Base-by-base conservation (phyloP, 2,329 filamentous ascomycete genomes). In the Pestalotiopsis fici region DNA sequence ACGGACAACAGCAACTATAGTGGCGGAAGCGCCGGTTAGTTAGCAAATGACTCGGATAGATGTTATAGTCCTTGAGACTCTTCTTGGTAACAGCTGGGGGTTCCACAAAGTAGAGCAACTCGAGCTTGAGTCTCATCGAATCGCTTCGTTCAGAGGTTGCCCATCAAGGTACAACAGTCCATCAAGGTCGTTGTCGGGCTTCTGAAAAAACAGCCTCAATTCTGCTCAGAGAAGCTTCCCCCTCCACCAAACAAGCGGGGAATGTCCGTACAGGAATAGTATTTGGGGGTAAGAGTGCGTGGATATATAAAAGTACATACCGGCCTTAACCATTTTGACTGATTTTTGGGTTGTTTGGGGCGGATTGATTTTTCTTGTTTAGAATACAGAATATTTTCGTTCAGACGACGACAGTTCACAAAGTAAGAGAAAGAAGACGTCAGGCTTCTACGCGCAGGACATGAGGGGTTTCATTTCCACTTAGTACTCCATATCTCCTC, bases 261-360 rank as follows among this genome's bases (percentile, higher is more conserved):
- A 62, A 59, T 61, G 61, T 55, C 65, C 43, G 43, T 7, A 50
- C 18, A 9, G 18, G 61, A 70, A 54, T 67, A 73, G 70, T 23
- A 62, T 70, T 71, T 71, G 71, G 66, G 72, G 65, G 70, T 66
- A 18, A n/a, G 11, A 50, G 9, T n/a, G 43, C 63, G 65, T 67
- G 65, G 66, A 72, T 57, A 68, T n/a, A 69, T 60, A 67, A 60
- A 59, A 27, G 35, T 35, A 74, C 76, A 71, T 72, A 78, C 76
- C 76, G 66, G 95, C 95, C 90, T 97, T 98, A 88, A 98, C 95
- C 95, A 98, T 98, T 90, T 90, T 97, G 92, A 85, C 84, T 85
- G 84, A 75, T 85, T 83, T 43, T 68, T 50, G 28, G 65, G 27
- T 50, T 23, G n/a, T 50, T 50, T 50, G 23, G 68, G 68, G 28